phyloP scores from a whole-genome alignment of 2,329 filamentous ascomycete genomes.

The Verticillium longisporum region DNA sequence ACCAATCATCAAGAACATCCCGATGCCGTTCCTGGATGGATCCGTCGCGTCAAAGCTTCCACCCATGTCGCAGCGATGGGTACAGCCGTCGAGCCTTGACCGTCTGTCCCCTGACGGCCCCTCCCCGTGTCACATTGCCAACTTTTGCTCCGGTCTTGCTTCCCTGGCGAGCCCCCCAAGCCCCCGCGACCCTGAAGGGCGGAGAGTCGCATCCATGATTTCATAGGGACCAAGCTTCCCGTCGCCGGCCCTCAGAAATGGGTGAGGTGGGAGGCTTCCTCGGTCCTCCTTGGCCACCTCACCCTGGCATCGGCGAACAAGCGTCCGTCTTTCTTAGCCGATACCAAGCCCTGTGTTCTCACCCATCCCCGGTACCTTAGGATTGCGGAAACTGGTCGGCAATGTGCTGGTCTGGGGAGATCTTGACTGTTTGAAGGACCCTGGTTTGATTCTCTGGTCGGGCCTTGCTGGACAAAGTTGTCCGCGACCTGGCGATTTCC shows the following conservation, averaged over 20 bases:
- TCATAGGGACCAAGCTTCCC: background rate
- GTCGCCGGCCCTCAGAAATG: background rate
- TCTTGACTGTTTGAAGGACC: background rate
- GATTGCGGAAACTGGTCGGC: background rate
- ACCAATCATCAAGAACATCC: background rate
- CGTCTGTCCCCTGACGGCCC: background rate
- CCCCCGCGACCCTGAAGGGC: too few relatives aligned
- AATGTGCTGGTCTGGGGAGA: background rate
- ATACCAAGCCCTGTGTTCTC: background rate
- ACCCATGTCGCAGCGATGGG: background rate
- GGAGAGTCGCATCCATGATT: too few relatives aligned
- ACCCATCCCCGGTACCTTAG: background rate
- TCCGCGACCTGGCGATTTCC: background rate
- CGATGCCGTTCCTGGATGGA: background rate
- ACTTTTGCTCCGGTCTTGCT: background rate
- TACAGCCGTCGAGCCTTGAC: background rate
- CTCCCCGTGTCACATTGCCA: background rate
- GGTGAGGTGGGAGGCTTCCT: background rate
- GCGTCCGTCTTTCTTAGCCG: background rate
- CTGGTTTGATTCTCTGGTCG: background rate
- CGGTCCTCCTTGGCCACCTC: background rate
- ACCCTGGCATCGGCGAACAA: background rate
- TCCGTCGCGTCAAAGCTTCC: background rate
- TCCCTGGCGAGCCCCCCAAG: background rate
- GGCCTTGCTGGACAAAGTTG: background rate